phyloP scores from a whole-genome alignment of 495 filamentous ascomycete species.

The Pyrenula massariospora region DNA sequence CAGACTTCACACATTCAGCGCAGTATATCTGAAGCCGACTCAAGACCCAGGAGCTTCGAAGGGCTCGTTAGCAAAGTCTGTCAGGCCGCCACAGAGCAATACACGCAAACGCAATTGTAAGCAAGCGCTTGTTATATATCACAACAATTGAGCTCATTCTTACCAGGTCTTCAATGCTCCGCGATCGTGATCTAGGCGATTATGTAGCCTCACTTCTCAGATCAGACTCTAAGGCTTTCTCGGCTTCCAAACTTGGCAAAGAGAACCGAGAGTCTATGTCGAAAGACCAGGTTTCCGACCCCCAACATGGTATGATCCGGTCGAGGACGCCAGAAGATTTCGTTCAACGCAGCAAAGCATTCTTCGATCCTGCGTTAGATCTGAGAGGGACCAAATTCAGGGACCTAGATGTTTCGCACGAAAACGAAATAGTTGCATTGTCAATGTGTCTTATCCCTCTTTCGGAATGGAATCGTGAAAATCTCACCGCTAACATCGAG shows the following conservation, averaged over 20 bases:
- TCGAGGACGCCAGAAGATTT: conserved; percentile 36
- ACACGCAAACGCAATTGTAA: conserved; percentile 19
- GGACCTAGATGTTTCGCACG: conserved; percentile 14
- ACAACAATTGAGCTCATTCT: not conserved
- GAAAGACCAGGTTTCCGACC: not conserved
- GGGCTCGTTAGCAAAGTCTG: conserved; percentile 33
- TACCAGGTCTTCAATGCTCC: conserved; percentile 13
- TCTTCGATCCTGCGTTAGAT: conserved; percentile 43
- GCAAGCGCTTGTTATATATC: conserved; percentile 2
- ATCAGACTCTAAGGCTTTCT: conserved; percentile 52
- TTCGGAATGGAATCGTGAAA: conserved; percentile 24
- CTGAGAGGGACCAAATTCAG: conserved; percentile 8
- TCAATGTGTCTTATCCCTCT: conserved; percentile 30
- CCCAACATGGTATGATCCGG: not conserved
- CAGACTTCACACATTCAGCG: conserved; percentile 58
- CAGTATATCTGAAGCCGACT: conserved; percentile 19
- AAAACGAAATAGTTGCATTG: conserved; percentile 9
- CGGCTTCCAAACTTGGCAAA: conserved; percentile 2
- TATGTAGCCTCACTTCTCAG: conserved; percentile 41
- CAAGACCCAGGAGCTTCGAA: conserved; percentile 21
- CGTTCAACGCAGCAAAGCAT: conserved; percentile 44
- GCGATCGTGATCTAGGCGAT: conserved; percentile 17
- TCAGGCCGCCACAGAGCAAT: conserved; percentile 18
- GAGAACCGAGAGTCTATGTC: not conserved
- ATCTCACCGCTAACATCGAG: conserved; percentile 24